Base-by-base conservation (phyloP, 345 rosid genomes). In the Acer yangbiense region DNA sequence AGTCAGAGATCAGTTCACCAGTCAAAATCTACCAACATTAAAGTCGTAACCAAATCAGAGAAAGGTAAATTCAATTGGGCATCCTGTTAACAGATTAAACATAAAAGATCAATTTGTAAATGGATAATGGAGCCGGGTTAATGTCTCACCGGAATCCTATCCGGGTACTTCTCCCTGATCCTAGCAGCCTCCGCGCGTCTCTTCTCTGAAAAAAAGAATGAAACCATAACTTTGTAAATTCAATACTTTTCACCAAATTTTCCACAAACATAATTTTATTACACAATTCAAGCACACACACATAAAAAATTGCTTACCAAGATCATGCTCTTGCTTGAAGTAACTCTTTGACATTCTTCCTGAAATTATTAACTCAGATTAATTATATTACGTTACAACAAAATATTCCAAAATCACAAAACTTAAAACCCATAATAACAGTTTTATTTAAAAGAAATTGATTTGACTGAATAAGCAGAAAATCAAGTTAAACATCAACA, bases 291-390 rank as follows among this genome's bases (percentile, higher is more conserved):
- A 61, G 64, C n/a, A 39, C 46, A 4, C 46, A 3, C 9, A 43
- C 46, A 43, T 10, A 32, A 2, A 29, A 29, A 41, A 41, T 6
- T 0, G 16, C 68, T 83, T 77, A 93, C 98, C 98, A 60, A 93
- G 88, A 81, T 89, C 98, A 81, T 93, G 97, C 88, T 94, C 98
- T 83, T 91, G 97, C 90, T 93, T 94, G 90, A 94, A 93, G 86
- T 89, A 86, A 80, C 95, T 88, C 86, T 87, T 91, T 25, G 94
- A 88, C 98, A 94, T 94, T 81, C 54, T 77, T 79, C 80, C 89
- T 85, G 83, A 64, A 75, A 69, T 35, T 60, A 72, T 8, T 11
- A 80, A 43, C 48, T 58, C 76, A 69, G 80, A 43, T 7, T 1
- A 43, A 43, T 43, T 43, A 43, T 43, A 43, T 43, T 43, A 8